Evolutionary conservation across 148 eudicot species (phyloP).

Genomic region (Salicornia ramosissima): DNA sequence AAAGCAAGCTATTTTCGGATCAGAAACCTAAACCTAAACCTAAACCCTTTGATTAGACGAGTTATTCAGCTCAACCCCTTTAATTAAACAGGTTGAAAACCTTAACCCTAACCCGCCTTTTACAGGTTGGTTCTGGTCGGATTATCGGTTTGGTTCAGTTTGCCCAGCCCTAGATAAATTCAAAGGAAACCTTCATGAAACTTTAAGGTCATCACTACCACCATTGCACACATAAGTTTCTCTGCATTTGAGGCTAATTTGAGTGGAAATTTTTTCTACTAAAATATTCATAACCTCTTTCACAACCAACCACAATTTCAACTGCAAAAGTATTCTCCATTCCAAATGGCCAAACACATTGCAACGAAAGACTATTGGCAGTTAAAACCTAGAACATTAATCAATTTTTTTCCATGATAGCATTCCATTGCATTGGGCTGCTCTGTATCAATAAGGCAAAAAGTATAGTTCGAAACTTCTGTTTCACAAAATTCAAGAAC

Average conservation of each 20-base stretch:
- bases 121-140: too few species aligned
- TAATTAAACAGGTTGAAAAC: too few species aligned
- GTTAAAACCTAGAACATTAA: neutral
- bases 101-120: too few species aligned
- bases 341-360: neutral
- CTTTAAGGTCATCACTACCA: neutral
- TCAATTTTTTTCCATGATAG: neutral
- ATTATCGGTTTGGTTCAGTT: too few species aligned
- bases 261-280: neutral
- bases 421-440: neutral
- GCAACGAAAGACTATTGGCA: neutral
- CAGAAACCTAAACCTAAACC: too few species aligned
- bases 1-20: too few species aligned
- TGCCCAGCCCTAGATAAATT: too few species aligned
- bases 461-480: neutral
- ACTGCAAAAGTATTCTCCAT: slow-evolving; percentile 1
- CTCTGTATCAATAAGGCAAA: neutral
- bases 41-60: too few species aligned
- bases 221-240: too few species aligned
- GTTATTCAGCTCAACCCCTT: too few species aligned
- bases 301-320: slow-evolving; percentile 1
- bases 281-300: neutral
- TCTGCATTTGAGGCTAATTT: too few species aligned
- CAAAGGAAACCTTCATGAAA: neutral
- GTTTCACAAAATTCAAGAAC: too few species aligned